Evolutionary conservation across 148 eudicot species (phyloP), one percentile per base, ranked within the genome.

Genomic region (Euryodendron excelsum): DNA sequence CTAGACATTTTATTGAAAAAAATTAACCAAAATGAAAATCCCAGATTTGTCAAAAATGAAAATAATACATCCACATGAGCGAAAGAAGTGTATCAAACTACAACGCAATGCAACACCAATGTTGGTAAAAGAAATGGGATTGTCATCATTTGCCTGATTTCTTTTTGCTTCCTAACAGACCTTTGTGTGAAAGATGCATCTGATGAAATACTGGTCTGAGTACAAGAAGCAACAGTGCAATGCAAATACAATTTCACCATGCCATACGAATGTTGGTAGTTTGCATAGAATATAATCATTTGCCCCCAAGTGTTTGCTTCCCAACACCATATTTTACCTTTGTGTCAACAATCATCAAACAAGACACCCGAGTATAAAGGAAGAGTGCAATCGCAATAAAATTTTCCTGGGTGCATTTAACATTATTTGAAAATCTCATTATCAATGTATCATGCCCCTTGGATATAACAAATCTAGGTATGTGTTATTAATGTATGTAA

Each of bases 331-430:
- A 11, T 27, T 60, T 5, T 60, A 27, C 33, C 55, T 15, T 17
- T 55, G 59, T 55, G 59, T 55, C 59, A 55, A 55, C 6, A 55
- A 1, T n/a, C 59, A 55, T 21, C 0, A 3, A 55, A 55, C 59
- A 55, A 55, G 59, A 55, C 23, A 55, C n/a, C 1, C 59, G 18
- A 50, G 10, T 15, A 50, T 2, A 15, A 50, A 50, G 13, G 3
- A 13, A 9, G 23, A 55, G 59, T 17, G 5, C 23, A 3, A 17
- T 55, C 2, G 4, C n/a, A 17, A 53, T 17, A 17, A 55, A 55
- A 55, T 20, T 55, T 55, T 15, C 59, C n/a, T 55, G 23, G 59
- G 18, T 62, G 77, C 13, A 61, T 44, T n/a, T 59, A 81, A 31
- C 10, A 21, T 39, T 68, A 21, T 41, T 25, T 14, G 23, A 68